These are phyloP conservation scores for Lactarius psammicola DNA, from an alignment of 768 basidiomycete genomes.

Conservation along the genomic window DNA sequence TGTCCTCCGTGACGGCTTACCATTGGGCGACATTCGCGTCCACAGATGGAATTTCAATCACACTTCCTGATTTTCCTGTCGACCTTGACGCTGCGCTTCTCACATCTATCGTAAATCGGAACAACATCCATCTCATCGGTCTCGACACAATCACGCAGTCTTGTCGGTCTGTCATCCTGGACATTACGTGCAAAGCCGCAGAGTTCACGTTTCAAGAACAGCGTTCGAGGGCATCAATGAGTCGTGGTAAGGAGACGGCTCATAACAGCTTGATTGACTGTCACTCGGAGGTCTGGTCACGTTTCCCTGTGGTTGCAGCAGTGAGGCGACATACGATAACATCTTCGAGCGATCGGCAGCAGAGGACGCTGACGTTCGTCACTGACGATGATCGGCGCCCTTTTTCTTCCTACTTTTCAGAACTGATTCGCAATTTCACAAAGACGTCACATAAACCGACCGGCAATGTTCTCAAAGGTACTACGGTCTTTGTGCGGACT, in stretches of 20 bases:
- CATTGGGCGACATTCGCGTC: slow-evolving; percentile 61
- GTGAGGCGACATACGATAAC: slow-evolving; percentile 19
- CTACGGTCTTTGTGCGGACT: slow-evolving; percentile 37
- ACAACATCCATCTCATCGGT: slow-evolving; percentile 43
- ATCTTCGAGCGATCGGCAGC: slow-evolving; percentile 31
- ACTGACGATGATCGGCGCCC: slow-evolving; percentile 39
- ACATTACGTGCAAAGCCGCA: slow-evolving; percentile 54
- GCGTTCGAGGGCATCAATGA: slow-evolving; percentile 32
- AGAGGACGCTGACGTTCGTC: slow-evolving; percentile 45
- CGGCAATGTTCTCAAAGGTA: slow-evolving; percentile 42
- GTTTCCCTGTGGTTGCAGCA: slow-evolving; percentile 16
- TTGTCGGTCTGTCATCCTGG: slow-evolving; percentile 46
- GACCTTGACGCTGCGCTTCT: slow-evolving; percentile 33
- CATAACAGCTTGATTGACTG: slow-evolving; percentile 40
- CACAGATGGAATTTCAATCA: slow-evolving; percentile 42
- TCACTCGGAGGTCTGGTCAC: slow-evolving; percentile 16
- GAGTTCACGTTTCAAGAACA: slow-evolving; percentile 56
- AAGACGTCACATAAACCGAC: slow-evolving; percentile 52
- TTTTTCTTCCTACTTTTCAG: slow-evolving; percentile 44
- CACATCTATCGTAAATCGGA: slow-evolving; percentile 48
- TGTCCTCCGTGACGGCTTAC: slow-evolving; percentile 39
- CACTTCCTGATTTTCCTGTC: slow-evolving; percentile 33
- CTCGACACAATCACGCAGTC: slow-evolving; percentile 38
- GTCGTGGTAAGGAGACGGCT: slow-evolving; percentile 30
- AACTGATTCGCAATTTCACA: slow-evolving; percentile 49